Base-by-base conservation (phyloP, 352 stramenopile species). In the Globisporangium ultimum region DNA sequence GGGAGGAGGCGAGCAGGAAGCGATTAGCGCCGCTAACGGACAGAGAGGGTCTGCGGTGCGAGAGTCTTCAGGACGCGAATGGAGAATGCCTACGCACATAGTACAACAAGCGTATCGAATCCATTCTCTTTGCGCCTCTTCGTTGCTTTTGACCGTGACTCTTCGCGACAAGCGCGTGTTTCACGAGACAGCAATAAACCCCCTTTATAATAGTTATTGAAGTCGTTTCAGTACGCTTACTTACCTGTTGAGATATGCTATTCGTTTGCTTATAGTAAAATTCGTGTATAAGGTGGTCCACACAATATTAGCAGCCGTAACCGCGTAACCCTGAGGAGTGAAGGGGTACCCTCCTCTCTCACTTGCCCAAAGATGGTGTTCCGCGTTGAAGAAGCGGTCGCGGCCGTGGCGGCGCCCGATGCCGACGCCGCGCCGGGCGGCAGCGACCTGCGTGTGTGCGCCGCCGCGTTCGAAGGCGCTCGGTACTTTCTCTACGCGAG, bases 401-500 rank as follows among this genome's bases (percentile, higher is more conserved):
- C 70, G 46, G 72, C 78, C 9, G 78, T 87, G 21, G 58, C 61
- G 28, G 82, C 80, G 47, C 76, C 76, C 9, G 66, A 66, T 50
- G 61, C 66, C 10, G 24, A 12, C n/a, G 11, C 5, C 28, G 18
- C 21, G 10, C 50, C 48, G 1, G 13, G 42, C 0, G 45, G 52
- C 9, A 58, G 58, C 11, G 41, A 65, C n/a, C 48, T 68, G 41
- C 64, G 51, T 13, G 63, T 87, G 15, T 79, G 72, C 55, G 62
- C 67, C 20, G 71, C 74, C 11, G 43, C 76, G 15, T 78, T 84
- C 60, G 80, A 85, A 32, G 72, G 67, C 41, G 72, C 53, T n/a
- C 78, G 80, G 15, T 89, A 84, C 51, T 61, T 89, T 32, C 69
- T 89, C 48, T 89, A 86, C 58, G 66, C 71, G 0, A 60, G 67